Evolutionary conservation across 2,329 filamentous ascomycete species (phyloP), one percentile per base, ranked within the genome.

Genomic region (Alternaria tenuissima): DNA sequence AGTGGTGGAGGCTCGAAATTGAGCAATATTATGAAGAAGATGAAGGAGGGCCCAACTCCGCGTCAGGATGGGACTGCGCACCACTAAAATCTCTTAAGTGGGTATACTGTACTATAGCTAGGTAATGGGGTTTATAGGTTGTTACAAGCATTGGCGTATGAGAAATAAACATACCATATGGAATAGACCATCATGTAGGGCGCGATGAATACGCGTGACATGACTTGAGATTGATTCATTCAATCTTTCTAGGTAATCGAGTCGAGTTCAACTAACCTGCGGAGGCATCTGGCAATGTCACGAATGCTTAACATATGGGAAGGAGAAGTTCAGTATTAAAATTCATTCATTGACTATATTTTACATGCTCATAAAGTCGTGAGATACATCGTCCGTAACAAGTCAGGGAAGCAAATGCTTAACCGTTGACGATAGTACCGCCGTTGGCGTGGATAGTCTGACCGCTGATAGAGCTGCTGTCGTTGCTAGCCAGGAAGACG

Each of bases 401-500:
- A 22, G 46, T 48, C 44, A 22, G 18, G 30, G 28, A 32, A 47
- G n/a, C 1, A 34, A n/a, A 28, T 28, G 6, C 36, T 65, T 67
- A 78, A 52, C 76, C 73, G 43, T 70, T 76, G 5, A 78, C 74
- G 38, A 78, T 57, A 11, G 71, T 73, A 38, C 77, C 76, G 24
- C 77, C 77, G 54, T 89, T 89, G 34, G 86, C 83, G 72, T 90
- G 87, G 52, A 90, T 80, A n/a, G 81, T 84, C 81, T 94, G 92
- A 2, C 92, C 92, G 54, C 86, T 89, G 46, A 95, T 88, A 62
- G 87, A 89, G 48, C 87, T 89, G 73, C 89, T 92, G 75, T 95
- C 92, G 60, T 84, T 81, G 52, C 88, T 89, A 0, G 92, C 92
- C 65, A 96, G 81, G 78, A 95, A 95, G 4, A 95, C 91, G 58